phyloP scores from a whole-genome alignment of 306 rosid species.

The Quercus variabilis region DNA sequence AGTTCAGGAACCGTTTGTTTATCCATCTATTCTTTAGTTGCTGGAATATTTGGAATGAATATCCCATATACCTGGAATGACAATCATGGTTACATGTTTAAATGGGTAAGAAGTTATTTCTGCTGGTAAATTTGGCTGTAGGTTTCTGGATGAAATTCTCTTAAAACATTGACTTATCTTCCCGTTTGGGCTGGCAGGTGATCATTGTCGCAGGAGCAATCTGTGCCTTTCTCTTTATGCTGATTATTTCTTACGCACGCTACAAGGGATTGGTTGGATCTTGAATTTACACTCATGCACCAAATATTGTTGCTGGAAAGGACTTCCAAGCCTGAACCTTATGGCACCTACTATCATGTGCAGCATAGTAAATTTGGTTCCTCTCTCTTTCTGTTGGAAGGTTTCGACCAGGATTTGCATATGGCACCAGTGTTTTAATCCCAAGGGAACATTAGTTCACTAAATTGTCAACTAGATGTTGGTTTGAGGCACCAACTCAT shows the following conservation, averaged over 20 bases:
- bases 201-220: slow-evolving; percentile 29
- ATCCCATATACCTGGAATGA: slow-evolving; percentile 58
- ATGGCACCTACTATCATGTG: background rate
- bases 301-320: slow-evolving; percentile 3
- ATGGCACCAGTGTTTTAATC: background rate
- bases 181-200: slow-evolving; percentile 45
- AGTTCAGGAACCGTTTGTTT: slow-evolving; percentile 55
- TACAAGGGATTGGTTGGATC: slow-evolving; percentile 65
- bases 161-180: background rate
- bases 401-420: background rate
- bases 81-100: slow-evolving; percentile 47
- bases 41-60: slow-evolving; percentile 68
- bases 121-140: background rate
- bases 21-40: slow-evolving; percentile 53
- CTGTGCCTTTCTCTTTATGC: slow-evolving; percentile 27
- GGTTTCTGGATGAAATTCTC: background rate
- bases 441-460: background rate
- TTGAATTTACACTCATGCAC: slow-evolving; percentile 17
- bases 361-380: background rate
- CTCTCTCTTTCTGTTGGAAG: background rate
- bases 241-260: slow-evolving; percentile 50
- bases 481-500: background rate
- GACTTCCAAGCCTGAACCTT: background rate
- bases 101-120: slow-evolving; percentile 56
- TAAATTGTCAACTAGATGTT: background rate